These are phyloP conservation scores for Lachancea kluyveri DNA, from an alignment of 805 yeast species.

Conservation along the genomic window DNA sequence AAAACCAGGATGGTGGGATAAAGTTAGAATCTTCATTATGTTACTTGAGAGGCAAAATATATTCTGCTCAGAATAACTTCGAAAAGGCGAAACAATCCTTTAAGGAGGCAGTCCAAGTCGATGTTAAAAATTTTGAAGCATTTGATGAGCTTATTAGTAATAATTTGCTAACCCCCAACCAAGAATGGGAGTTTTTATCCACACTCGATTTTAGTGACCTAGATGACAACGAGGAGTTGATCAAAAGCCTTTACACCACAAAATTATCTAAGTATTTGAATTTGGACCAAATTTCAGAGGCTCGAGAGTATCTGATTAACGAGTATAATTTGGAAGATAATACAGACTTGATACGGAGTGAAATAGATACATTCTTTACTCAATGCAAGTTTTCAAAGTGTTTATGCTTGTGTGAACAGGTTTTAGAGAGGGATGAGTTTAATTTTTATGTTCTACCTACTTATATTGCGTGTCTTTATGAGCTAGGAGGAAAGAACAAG, in stretches of 20 bases:
- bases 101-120: constrained; percentile 79
- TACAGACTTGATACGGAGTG: constrained; percentile 58
- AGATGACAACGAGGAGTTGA: constrained; percentile 75
- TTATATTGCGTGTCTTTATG: constrained; percentile 79
- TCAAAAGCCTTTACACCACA: constrained; percentile 70
- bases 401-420: constrained; percentile 61
- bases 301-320: constrained; percentile 58
- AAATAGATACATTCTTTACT: constrained; percentile 63
- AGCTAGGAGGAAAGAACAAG: constrained; percentile 75
- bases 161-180: constrained; percentile 71
- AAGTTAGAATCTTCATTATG: constrained; percentile 84
- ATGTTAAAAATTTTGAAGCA: constrained; percentile 90
- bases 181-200: constrained; percentile 76
- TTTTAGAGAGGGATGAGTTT: constrained; percentile 51
- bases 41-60: constrained; percentile 76
- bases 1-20: constrained; percentile 73
- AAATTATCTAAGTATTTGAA: constrained; percentile 68
- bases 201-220: constrained; percentile 52
- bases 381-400: constrained; percentile 80
- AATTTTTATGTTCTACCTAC: constrained; percentile 69
- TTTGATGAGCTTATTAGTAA: constrained; percentile 70
- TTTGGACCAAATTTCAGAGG: constrained; percentile 51
- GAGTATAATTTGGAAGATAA: constrained; percentile 69
- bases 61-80: constrained; percentile 74
- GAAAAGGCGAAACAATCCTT: constrained; percentile 82